Evolutionary conservation across 306 rosid genomes (phyloP), one percentile per base, ranked within the genome.

Genomic region (Hippophae tibetana): DNA sequence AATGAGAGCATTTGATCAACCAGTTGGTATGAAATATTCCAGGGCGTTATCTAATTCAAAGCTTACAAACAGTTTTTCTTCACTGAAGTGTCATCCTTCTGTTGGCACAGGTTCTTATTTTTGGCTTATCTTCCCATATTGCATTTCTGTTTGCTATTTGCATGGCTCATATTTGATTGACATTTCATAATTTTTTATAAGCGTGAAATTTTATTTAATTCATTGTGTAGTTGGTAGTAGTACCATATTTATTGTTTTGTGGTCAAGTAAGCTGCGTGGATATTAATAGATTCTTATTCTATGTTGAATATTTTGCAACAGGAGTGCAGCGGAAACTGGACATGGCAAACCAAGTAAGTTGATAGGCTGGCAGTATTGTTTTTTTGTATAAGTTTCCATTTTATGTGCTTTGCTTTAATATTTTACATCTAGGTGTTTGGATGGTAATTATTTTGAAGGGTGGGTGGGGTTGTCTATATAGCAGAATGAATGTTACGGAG

Each of bases 291-390:
- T 63, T 67, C 77, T 83, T 11, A 74, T 63, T 46, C 10, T 56
- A 10, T 52, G 42, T 12, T 42, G 27, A 62, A 69, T 76, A 38
- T 14, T 12, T 38, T 25, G 25, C 61, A 67, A 41, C 88, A 93
- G 97, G 94, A 61, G 99, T 86, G 72, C 99, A 88, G 53, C 92
- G 97, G 66, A 93, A 88, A 69, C 84, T 88, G 79, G 95, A 93
- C 66, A 58, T 80, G 90, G 76, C 63, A 42, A 77, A 82, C 75
- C 86, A 79, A 90, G 99, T 85, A 45, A 74, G 78, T 38, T 58
- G 11, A 57, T 6, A 26, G 6, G 45, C 3, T 12, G 4, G 2
- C 54, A 13, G 13, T 14, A 14, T 18, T 61, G 49, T 43, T 60
- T 13, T 47, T 12, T 8, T 14, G 0, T 1, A 7, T 10, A 31